These are phyloP conservation scores for Blastosporella zonata DNA, from an alignment of 1,284 basidiomycete genomes.

Conservation along the genomic window DNA sequence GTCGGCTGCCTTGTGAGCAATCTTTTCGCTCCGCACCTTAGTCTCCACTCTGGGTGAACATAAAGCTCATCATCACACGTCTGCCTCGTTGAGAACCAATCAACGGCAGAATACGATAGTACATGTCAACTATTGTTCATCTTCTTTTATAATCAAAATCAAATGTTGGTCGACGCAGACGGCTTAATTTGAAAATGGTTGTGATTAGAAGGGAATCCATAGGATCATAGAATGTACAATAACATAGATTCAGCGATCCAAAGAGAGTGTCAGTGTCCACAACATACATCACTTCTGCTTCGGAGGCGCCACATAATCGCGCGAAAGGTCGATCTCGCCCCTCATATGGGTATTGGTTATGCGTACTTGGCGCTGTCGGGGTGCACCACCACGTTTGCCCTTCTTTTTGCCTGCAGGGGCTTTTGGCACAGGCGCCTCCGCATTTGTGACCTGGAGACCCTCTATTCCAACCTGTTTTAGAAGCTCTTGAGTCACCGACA, in stretches of 20 bases:
- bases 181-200: background rate
- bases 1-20: no score
- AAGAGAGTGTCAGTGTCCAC: constrained; percentile 6
- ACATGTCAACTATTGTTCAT: no score
- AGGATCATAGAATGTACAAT: constrained; percentile 4
- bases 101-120: no score
- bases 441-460: constrained; percentile 73
- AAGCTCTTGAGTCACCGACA: constrained; percentile 13
- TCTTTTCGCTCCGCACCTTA: no score
- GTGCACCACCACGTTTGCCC: constrained; percentile 69
- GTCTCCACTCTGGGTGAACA: no score
- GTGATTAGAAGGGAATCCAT: background rate
- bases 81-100: no score
- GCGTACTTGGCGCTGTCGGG: constrained; percentile 72
- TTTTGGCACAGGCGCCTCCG: constrained; percentile 52
- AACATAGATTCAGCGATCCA: constrained; percentile 8
- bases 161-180: no score
- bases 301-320: constrained; percentile 57
- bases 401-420: constrained; percentile 68
- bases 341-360: constrained; percentile 88
- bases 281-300: constrained; percentile 31
- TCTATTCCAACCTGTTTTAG: constrained; percentile 38
- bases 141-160: no score
- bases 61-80: no score
- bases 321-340: constrained; percentile 79